Base-by-base conservation (phyloP, 208 protist species). In the Trypanosoma congolense region DNA sequence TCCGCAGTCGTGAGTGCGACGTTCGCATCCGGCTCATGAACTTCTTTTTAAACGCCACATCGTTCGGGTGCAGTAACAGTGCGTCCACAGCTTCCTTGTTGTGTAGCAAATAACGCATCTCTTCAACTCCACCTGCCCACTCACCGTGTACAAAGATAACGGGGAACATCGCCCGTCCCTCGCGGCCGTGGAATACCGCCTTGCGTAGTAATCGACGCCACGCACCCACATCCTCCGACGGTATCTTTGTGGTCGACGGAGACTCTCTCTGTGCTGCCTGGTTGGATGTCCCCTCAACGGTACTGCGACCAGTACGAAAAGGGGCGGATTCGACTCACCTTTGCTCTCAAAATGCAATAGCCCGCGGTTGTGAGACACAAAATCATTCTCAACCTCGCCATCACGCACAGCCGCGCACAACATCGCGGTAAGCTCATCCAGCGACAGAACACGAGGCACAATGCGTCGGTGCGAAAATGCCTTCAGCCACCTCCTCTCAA, bases 41-140 rank as follows among this genome's bases (percentile, higher is more conserved):
- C 46, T 65, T 76, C 24, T 73, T 70, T 66, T 88, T 88, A 18
- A 87, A 77, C 2, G 70, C 56, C 28, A 88, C 68, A 49, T 93
- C 86, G 47, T 93, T 84, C 4, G 86, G 80, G 56, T 80, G 79
- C 56, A 93, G 72, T 42, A 93, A 63, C 30, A 93, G 26, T 48
- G 80, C 81, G 54, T 93, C 79, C 58, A 90, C 58, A 2, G 86
- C 86, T 10, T 62, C 56, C 21, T 64, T 70, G 50, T 93, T 93
- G 36, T 64, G 66, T 51, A 75, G 70, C 56, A 93, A 56, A 56
- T 93, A 93, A 8, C 56, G 68, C 53, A 93, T 73, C 61, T 90
- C 80, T 12, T 59, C 35, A 26, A 55, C 40, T 1, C 80, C 70
- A 21, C 86, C 86, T 6, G 73, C 77, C 54, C 83, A 83, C 12